Evolutionary conservation across 2,329 filamentous ascomycete species (phyloP).

Genomic region (Cladophialophora exuberans): DNA sequence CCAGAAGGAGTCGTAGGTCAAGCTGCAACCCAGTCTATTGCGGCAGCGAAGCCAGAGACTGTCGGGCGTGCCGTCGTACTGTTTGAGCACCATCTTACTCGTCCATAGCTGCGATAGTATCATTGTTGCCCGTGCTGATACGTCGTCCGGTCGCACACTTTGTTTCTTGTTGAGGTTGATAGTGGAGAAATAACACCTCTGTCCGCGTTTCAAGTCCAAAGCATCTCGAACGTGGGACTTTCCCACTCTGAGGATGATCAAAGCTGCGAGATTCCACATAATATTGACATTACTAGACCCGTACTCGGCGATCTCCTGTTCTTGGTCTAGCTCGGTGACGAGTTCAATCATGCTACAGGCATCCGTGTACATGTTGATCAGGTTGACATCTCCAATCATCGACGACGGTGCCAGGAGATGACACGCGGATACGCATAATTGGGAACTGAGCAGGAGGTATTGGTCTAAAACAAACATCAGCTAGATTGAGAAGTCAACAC

Average conservation of each 20-base stretch:
- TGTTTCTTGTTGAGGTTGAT: slow-evolving; percentile 21
- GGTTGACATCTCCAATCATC: slow-evolving; percentile 1
- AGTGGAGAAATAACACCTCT: slow-evolving; percentile 21
- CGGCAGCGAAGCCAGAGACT: slow-evolving; percentile 18
- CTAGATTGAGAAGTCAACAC: neutral
- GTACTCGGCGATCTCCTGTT: slow-evolving; percentile 10
- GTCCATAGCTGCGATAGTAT: slow-evolving; percentile 26
- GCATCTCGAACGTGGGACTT: slow-evolving; percentile 7
- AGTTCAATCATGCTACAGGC: slow-evolving; percentile 16
- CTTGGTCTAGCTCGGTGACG: slow-evolving; percentile 9
- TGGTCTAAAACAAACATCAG: slow-evolving; percentile 5
- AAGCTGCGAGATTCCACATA: slow-evolving; percentile 15
- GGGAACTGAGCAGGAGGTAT: slow-evolving; percentile 1
- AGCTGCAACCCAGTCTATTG: slow-evolving; percentile 21
- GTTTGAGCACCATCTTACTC: slow-evolving; percentile 18
- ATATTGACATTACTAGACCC: slow-evolving; percentile 3
- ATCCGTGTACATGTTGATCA: slow-evolving; percentile 2
- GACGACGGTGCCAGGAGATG: slow-evolving; percentile 10
- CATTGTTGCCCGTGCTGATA: slow-evolving; percentile 16
- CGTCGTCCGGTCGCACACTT: slow-evolving; percentile 21
- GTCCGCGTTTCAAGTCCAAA: slow-evolving; percentile 17
- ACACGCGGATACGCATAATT: slow-evolving; percentile 17
- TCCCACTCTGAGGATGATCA: slow-evolving; percentile 18
- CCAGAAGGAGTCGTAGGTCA: slow-evolving; percentile 25
- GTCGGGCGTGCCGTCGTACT: slow-evolving; percentile 18